Evolutionary conservation across 768 basidiomycete species (phyloP).

Genomic region (Tylopilus felleus): DNA sequence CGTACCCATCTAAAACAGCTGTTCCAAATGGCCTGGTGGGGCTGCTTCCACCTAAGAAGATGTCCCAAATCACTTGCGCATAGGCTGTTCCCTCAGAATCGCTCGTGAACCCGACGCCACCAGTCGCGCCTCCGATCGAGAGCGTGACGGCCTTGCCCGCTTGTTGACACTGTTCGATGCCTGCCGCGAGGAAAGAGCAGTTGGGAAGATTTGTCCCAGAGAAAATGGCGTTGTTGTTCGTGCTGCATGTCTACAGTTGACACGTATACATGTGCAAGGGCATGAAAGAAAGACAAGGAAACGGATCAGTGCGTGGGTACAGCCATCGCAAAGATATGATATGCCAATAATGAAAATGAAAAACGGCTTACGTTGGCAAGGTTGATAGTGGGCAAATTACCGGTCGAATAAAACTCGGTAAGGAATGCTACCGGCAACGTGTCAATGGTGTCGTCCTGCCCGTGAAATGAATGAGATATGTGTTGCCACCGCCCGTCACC

Average conservation of each 20-base stretch:
- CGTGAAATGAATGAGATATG: not conserved
- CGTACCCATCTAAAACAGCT: conserved; percentile 70
- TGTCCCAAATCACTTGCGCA: conserved; percentile 62
- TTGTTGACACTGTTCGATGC: conserved; percentile 63
- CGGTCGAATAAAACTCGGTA: conserved; percentile 55
- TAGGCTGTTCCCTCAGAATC: conserved; percentile 56
- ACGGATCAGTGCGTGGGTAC: not conserved
- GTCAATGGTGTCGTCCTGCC: conserved; percentile 54
- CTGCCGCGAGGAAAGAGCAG: conserved; percentile 56
- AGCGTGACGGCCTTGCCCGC: conserved; percentile 60
- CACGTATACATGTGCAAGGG: not conserved
- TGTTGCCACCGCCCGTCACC: not conserved
- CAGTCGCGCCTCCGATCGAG: conserved; percentile 60
- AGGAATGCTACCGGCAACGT: conserved; percentile 62
- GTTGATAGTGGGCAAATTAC: conserved; percentile 56
- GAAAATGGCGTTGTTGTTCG: conserved; percentile 52
- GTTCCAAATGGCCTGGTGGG: conserved; percentile 65
- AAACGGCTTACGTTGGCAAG: conserved; percentile 48
- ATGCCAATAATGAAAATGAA: not conserved
- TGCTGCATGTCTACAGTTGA: conserved; percentile 55
- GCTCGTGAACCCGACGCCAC: conserved; percentile 56
- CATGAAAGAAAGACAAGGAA: not conserved
- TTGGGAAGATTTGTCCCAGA: conserved; percentile 60
- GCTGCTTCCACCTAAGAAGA: conserved; percentile 65
- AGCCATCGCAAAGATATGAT: not conserved